These are phyloP conservation scores for Chlamydomonas sp. DNA, from an alignment of 139 green algal genomes.

Conservation along the genomic window DNA sequence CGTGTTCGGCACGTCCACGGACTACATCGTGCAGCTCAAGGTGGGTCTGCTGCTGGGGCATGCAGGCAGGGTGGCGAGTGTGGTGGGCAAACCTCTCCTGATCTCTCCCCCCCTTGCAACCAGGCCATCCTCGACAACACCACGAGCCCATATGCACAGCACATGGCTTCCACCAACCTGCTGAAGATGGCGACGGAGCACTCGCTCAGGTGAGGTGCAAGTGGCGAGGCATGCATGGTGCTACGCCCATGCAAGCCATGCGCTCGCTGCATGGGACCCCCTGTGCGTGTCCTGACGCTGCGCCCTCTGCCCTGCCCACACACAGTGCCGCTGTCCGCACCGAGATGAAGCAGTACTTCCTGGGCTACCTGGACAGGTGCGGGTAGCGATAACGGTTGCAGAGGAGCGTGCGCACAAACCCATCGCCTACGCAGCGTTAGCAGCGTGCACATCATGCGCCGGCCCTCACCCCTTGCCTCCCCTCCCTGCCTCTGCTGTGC, in stretches of 20 bases:
- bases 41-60: slow-evolving; percentile 22
- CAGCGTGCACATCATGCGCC: too few species aligned
- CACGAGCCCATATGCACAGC: slow-evolving; percentile 84
- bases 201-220: slow-evolving; percentile 49
- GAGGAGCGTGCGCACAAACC: too few species aligned
- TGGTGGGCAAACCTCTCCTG: not conserved
- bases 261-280: too few species aligned
- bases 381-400: too few species aligned
- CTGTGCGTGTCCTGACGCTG: too few species aligned
- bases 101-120: not conserved
- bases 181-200: slow-evolving; percentile 91
- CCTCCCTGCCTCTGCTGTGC: slow-evolving; percentile 28
- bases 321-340: slow-evolving; percentile 46
- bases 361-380: slow-evolving; percentile 73
- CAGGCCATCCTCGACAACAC: slow-evolving; percentile 88
- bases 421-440: too few species aligned
- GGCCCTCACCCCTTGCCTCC: not conserved
- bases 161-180: slow-evolving; percentile 79
- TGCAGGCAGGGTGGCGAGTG: not conserved
- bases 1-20: slow-evolving; percentile 75
- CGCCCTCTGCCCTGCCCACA: not conserved
- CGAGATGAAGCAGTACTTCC: slow-evolving; percentile 84
- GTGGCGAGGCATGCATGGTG: not conserved
- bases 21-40: slow-evolving; percentile 87
- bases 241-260: slow-evolving; percentile 5